Percentiles rank a stretch among this genome's conserved stretches.
phyloP scores from a whole-genome alignment of 371 early-diverging fungal species.

The Actinomortierella wolfii region DNA sequence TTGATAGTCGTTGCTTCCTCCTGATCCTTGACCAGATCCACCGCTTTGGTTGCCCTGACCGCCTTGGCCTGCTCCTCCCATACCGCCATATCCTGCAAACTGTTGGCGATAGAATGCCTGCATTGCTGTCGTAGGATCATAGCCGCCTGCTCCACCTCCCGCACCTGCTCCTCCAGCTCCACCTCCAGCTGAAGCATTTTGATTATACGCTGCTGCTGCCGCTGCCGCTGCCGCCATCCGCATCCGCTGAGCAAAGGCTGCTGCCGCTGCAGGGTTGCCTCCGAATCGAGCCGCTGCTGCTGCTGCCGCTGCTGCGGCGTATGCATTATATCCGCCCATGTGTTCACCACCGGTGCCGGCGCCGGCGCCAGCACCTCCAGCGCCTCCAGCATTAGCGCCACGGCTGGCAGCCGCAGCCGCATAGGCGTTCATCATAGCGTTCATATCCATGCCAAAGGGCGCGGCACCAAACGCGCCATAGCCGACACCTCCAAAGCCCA shows the following conservation, averaged over 20 bases:
- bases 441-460: conserved; percentile 20
- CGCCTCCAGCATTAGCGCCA: conserved; percentile 43
- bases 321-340: conserved; percentile 23
- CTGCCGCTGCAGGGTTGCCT: conserved; percentile 51
- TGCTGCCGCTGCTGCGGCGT: conserved; percentile 29
- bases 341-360: conserved; percentile 34
- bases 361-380: conserved; percentile 41
- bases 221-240: conserved; percentile 38
- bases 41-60: conserved; percentile 5
- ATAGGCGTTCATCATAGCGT: conserved; percentile 34
- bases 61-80: conserved; percentile 4
- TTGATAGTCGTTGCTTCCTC: conserved; percentile 6
- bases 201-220: conserved; percentile 14
- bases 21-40: conserved; percentile 1
- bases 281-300: conserved; percentile 47
- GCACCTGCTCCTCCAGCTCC: conserved; percentile 13
- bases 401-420: conserved; percentile 36
- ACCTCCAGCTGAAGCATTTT: conserved; percentile 14
- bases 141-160: conserved; percentile 17
- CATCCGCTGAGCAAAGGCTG: conserved; percentile 38
- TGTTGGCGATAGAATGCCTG: conserved; percentile 26
- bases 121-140: conserved; percentile 27
- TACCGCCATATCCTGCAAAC: conserved; percentile 16
- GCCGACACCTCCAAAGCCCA: conserved; percentile 38
- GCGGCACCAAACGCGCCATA: conserved; percentile 43